Evolutionary conservation across 257 asterid species (phyloP).

Genomic region (Paulownia fortunei): DNA sequence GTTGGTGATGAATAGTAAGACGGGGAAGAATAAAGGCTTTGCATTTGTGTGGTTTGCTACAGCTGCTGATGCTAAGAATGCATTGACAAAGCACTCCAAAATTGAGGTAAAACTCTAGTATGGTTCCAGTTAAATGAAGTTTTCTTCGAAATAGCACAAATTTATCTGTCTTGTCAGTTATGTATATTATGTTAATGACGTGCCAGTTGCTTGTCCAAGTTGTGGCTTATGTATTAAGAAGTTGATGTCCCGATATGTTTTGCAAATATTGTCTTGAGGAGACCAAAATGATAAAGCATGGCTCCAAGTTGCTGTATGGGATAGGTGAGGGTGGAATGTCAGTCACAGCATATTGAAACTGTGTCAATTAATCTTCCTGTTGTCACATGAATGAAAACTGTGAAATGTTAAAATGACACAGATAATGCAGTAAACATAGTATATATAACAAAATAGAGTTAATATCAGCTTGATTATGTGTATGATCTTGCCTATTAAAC

Average conservation of each 20-base stretch:
- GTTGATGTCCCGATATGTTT: background rate
- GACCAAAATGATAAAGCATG: background rate
- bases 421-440: background rate
- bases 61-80: slow-evolving; percentile 58
- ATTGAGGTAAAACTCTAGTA: slow-evolving; percentile 49
- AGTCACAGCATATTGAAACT: background rate
- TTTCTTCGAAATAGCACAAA: too few species aligned
- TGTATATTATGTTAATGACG: background rate
- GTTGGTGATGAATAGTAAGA: slow-evolving; percentile 42
- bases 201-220: slow-evolving; percentile 20
- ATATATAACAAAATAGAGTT: background rate
- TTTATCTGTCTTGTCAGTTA: background rate
- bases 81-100: slow-evolving; percentile 48
- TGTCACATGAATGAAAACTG: background rate
- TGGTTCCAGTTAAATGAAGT: slow-evolving; percentile 2
- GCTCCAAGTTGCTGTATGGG: background rate
- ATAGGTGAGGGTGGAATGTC: background rate
- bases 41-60: slow-evolving; percentile 60
- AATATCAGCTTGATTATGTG: background rate
- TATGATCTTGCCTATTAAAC: background rate
- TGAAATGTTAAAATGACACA: background rate
- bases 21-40: slow-evolving; percentile 58
- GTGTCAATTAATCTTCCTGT: slow-evolving; percentile 7
- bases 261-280: background rate
- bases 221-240: background rate